Percentiles rank a stretch among this genome's conserved stretches.
phyloP scores from a whole-genome alignment of 2,329 filamentous ascomycete genomes.

The Aspergillus jensenii region DNA sequence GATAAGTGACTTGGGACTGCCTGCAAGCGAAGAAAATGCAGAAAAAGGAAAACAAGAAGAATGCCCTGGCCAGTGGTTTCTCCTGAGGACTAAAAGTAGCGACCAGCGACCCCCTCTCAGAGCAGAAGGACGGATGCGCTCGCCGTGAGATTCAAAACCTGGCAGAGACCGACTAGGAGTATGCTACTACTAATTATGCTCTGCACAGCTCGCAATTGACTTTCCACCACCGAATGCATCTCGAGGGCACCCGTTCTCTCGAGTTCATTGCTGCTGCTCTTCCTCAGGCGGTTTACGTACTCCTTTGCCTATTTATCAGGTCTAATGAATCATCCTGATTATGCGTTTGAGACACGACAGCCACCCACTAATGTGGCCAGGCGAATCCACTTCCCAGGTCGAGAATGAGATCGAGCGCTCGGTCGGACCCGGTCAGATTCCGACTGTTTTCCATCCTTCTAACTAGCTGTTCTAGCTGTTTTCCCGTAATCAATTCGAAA shows the following conservation, averaged over 20 bases:
- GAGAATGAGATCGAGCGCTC: conserved; percentile 17
- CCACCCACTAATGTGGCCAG: conserved; percentile 14
- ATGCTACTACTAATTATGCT: neutral
- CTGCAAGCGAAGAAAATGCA: conserved; percentile 20
- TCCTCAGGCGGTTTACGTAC: neutral
- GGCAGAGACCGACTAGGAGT: neutral
- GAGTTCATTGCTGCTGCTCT: too few species aligned
- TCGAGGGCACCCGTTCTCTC: too few species aligned
- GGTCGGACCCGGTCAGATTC: conserved; percentile 13
- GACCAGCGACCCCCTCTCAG: neutral
- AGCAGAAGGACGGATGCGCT: neutral
- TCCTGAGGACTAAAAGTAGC: neutral
- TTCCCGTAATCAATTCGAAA: neutral
- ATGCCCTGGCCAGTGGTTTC: neutral
- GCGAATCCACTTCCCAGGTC: conserved; percentile 18
- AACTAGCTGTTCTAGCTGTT: neutral
- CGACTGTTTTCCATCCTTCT: neutral
- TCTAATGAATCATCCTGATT: conserved; percentile 16
- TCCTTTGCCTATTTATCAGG: conserved; percentile 2
- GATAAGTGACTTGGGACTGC: conserved; percentile 20
- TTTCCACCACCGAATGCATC: neutral
- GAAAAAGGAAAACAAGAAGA: conserved; percentile 9
- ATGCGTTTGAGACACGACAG: conserved; percentile 22
- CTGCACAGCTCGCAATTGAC: too few species aligned
- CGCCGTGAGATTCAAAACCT: neutral